These are phyloP conservation scores for Leucosporidium yakuticum DNA, from an alignment of 768 basidiomycete genomes.

Conservation along the genomic window DNA sequence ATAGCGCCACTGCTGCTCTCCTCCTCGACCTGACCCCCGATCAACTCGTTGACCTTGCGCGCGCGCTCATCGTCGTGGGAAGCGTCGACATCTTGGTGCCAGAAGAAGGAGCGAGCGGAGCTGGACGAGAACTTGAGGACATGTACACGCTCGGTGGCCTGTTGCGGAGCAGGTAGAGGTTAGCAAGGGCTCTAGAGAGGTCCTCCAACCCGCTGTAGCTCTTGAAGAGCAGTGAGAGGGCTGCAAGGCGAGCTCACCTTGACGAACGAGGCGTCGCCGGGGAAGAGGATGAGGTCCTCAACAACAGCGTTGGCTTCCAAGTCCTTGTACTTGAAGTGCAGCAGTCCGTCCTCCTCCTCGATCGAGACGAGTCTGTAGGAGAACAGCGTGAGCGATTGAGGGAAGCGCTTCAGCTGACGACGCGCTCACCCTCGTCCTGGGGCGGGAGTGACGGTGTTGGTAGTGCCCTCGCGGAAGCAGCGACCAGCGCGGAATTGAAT, in stretches of 20 bases:
- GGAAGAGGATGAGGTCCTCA: conserved; percentile 40
- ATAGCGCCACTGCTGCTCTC: neutral
- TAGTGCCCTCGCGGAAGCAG: conserved; percentile 14
- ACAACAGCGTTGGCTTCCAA: conserved; percentile 2
- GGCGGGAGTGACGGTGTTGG: conserved; percentile 31
- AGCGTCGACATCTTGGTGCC: conserved; percentile 32
- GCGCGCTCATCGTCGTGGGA: conserved; percentile 4
- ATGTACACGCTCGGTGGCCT: conserved; percentile 17
- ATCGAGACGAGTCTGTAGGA: conserved; percentile 32
- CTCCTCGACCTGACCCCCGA: conserved; percentile 18
- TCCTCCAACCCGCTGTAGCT: too few relatives aligned
- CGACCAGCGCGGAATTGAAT: conserved; percentile 32
- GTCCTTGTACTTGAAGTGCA: conserved; percentile 36
- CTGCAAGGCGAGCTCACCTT: conserved; percentile 1
- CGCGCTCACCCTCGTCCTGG: conserved; percentile 29
- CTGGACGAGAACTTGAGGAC: conserved; percentile 37
- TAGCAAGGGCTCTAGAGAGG: too few relatives aligned
- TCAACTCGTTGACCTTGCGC: conserved; percentile 32
- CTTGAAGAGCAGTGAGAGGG: too few relatives aligned
- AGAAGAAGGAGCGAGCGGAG: conserved; percentile 37
- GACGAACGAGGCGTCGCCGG: conserved; percentile 36
- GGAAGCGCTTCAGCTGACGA: neutral
- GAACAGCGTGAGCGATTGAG: neutral
- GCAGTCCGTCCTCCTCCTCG: conserved; percentile 36
- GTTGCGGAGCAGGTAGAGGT: neutral